phyloP scores from a whole-genome alignment of 2,329 filamentous ascomycete genomes.

The Ophiostoma perfectum region DNA sequence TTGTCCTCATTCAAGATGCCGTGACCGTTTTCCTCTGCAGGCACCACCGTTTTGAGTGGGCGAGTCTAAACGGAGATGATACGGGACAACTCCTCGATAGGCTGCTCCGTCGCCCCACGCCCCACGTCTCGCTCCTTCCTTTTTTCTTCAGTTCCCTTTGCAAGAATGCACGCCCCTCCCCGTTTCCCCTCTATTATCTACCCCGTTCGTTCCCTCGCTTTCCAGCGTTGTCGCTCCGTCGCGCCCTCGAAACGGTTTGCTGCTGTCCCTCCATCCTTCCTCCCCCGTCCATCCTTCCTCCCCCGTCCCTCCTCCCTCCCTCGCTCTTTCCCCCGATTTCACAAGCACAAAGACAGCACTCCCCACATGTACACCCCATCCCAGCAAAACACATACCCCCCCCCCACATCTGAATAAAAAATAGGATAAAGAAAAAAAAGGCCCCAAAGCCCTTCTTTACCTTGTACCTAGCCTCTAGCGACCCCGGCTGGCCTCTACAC shows the following conservation, averaged over 20 bases:
- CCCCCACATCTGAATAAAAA: conserved; percentile 13
- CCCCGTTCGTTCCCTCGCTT: conserved; percentile 5
- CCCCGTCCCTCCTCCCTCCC: conserved; percentile 10
- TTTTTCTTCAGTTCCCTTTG: background rate
- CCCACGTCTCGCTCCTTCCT: conserved; percentile 7
- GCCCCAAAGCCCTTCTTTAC: conserved; percentile 18
- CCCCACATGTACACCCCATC: conserved; percentile 25
- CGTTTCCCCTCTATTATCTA: conserved; percentile 6
- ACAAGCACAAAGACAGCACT: conserved; percentile 17
- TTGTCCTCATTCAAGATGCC: too few relatives aligned
- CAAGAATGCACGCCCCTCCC: conserved; percentile 12
- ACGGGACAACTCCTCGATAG: conserved; percentile 10
- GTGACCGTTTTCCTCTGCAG: background rate
- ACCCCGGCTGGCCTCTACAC: conserved; percentile 21
- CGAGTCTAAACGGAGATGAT: background rate
- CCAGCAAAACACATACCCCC: conserved; percentile 17
- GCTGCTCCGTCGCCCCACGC: conserved; percentile 7
- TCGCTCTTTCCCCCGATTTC: conserved; percentile 17
- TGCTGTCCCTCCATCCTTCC: conserved; percentile 15
- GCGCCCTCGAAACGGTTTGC: conserved; percentile 5
- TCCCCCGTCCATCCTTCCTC: too few relatives aligned
- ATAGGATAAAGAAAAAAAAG: conserved; percentile 15
- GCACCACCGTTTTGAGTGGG: background rate
- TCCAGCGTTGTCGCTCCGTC: conserved; percentile 2
- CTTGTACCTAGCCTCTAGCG: conserved; percentile 26